Base-by-base conservation (phyloP, 257 asterid species). In the Rauvolfia tetraphylla region DNA sequence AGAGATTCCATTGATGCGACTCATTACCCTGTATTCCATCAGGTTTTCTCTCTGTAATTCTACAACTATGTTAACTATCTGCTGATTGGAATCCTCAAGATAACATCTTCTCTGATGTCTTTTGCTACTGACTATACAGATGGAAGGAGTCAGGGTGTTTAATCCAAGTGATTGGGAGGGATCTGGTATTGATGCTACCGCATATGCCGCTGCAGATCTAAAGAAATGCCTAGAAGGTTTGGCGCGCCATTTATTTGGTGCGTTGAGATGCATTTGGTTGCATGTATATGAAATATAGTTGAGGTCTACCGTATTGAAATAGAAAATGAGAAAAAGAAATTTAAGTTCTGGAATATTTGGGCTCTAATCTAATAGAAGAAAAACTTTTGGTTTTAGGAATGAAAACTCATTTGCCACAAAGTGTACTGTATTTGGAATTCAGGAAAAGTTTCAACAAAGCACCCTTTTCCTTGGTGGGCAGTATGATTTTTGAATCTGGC, bases 21-120 rank as follows among this genome's bases (percentile, higher is more conserved):
- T 76, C 98, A 93, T 78, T 93, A 95, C 88, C 99, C 98, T 38
- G 98, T 93, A n/a, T 95, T 95, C 84, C 99, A 95, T 81, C 99
- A 95, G 99, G 98, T 92, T 71, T 75, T 51, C 27, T 22, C 29
- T 58, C 29, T 57, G 68, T 75, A 10, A 51, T 78, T 73, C 18
- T 65, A 41, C 71, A 29, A 46, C 33, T 78, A 54, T 62, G 27
- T 5, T 82, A 46, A 65, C 61, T 25, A 20, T 33, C 33, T 49
- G 17, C 51, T 38, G 38, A 51, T 63, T 72, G 22, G 13, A 25
- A 7, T 5, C 38, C 25, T 41, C 17, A 11, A 22, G 31, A 33
- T n/a, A 56, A 56, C 54, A 46, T 73, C 41, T 76, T 80, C 77
- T 75, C 77, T 68, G 68, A 59, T 71, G 38, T 74, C 49, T 76